Conservation (phyloP, 371 early-diverging fungal species). For the Choanephora cucurbitarum region DNA sequence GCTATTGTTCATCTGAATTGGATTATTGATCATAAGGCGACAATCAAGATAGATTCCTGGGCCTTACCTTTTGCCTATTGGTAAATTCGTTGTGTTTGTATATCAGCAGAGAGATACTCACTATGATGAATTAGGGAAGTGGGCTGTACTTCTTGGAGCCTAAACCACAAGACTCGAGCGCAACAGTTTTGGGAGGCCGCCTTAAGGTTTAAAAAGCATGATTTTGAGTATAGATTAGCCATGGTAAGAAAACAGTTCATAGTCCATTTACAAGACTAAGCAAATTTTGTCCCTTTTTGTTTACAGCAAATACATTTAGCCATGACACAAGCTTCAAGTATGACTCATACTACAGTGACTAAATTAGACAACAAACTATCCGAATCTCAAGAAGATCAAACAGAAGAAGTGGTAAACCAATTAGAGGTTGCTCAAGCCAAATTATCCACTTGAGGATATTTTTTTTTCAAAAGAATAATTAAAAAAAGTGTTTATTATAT, state of each 20-base stretch:
- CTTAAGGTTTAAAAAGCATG: constrained; percentile 34
- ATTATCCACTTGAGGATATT: too few relatives aligned
- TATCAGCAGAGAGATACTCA: too few relatives aligned
- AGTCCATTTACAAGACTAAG: too few relatives aligned
- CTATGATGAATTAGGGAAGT: too few relatives aligned
- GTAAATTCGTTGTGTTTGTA: too few relatives aligned
- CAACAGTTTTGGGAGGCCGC: constrained; percentile 43
- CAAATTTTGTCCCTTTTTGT: too few relatives aligned
- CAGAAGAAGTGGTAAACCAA: not conserved
- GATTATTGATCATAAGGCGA: constrained; percentile 57
- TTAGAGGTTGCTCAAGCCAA: not conserved
- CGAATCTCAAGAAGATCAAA: not conserved
- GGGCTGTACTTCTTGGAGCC: constrained; percentile 43
- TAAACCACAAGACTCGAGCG: constrained; percentile 36
- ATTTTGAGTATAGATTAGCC: constrained; percentile 46
- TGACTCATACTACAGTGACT: too few relatives aligned
- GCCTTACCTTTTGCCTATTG: constrained; percentile 61
- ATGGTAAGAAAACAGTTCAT: constrained; percentile 27
- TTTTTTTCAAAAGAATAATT: too few relatives aligned
- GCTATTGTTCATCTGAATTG: constrained; percentile 54
- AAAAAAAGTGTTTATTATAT: too few relatives aligned
- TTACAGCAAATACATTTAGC: too few relatives aligned
- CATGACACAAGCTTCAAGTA: too few relatives aligned
- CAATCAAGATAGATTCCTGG: constrained; percentile 53
- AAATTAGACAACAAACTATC: too few relatives aligned